A percentile compares a stretch with the other conserved stretches of the same genome.
Evolutionary conservation across 345 rosid genomes (phyloP).

Genomic region (Dipteronia sinensis): DNA sequence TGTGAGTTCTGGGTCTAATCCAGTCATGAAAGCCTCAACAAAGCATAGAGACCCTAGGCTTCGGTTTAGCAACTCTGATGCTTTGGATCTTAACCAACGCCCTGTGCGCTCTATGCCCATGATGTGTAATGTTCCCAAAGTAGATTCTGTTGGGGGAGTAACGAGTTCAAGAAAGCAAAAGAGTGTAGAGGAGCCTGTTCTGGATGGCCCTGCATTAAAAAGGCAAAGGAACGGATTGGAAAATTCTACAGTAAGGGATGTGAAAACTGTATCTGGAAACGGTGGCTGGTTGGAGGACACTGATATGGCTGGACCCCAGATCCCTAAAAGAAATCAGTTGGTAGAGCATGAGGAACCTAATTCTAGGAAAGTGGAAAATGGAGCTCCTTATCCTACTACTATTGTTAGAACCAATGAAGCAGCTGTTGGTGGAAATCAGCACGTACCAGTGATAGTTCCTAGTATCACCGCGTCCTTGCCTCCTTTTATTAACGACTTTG

Average conservation of each 20-base stretch:
- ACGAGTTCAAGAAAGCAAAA: constrained; percentile 65
- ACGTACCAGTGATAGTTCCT: constrained; percentile 30
- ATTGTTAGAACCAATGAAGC: constrained; percentile 33
- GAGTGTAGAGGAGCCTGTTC: constrained; percentile 44
- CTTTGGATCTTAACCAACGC: constrained; percentile 39
- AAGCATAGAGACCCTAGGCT: constrained; percentile 96
- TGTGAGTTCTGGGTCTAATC: constrained; percentile 36
- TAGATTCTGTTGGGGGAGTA: constrained; percentile 41
- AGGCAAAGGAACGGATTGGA: constrained; percentile 53
- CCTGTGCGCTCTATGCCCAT: constrained; percentile 20
- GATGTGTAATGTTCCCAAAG: constrained; percentile 38
- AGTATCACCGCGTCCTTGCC: constrained; percentile 44
- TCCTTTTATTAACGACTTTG: constrained; percentile 64
- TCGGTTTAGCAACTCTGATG: constrained; percentile 58
- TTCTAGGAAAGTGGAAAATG: constrained; percentile 46
- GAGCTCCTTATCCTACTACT: constrained; percentile 29
- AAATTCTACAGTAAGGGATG: constrained; percentile 42
- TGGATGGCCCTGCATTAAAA: constrained; percentile 62
- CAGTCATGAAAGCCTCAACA: constrained; percentile 50
- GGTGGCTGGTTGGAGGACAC: constrained; percentile 79
- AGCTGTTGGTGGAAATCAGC: constrained; percentile 39
- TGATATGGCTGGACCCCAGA: constrained; percentile 43
- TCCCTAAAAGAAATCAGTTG: constrained; percentile 29
- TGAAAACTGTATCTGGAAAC: constrained; percentile 36
- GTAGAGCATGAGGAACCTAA: constrained; percentile 36